Base-by-base conservation (phyloP, 257 asterid genomes). In the Solanum rostratum region DNA sequence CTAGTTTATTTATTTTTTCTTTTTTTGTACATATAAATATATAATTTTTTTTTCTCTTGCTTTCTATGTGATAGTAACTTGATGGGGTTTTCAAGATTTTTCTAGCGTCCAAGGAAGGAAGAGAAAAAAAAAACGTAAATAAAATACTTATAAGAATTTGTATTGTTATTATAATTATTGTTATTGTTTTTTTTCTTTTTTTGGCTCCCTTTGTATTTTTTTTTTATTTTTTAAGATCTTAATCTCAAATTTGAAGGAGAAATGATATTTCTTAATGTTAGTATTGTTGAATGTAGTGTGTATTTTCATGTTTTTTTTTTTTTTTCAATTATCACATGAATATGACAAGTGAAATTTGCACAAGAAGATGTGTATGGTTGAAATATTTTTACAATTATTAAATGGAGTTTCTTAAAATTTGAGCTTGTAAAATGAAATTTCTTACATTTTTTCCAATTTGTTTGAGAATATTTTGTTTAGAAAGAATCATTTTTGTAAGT, bases 41-140 rank as follows among this genome's bases (percentile, higher is more conserved):
- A 62, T 63, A 13, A n/a, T n/a, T n/a, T 5, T 13, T 65, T 39
- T 33, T 83, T 52, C 91, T 85, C 91, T 89, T 88, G 91, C 94
- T 91, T 80, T 88, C 96, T 94, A 83, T 59, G 98, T 81, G 95
- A 93, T 90, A 29, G 92, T 85, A 82, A 82, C 30, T 81, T 84
- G 87, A 76, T 76, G 86, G 65, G 49, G 78, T 71, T 68, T 33
- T 76, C 85, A 68, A 66, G 87, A 69, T 60, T 89, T 74, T 87
- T 90, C 86, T 90, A 73, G 97, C 95, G 89, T 94, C 97, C 95
- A 91, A 90, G 93, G 84, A 86, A 81, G 89, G 86, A 86, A 74
- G 89, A 86, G 87, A 87, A 86, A 86, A 90, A n/a, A 86, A 60
- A 90, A 33, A 81, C 29, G 59, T 55, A 6, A 27, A 12, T 80